Evolutionary conservation across 2,329 filamentous ascomycete species (phyloP).

Genomic region (Thermothelomyces thermophilus): DNA sequence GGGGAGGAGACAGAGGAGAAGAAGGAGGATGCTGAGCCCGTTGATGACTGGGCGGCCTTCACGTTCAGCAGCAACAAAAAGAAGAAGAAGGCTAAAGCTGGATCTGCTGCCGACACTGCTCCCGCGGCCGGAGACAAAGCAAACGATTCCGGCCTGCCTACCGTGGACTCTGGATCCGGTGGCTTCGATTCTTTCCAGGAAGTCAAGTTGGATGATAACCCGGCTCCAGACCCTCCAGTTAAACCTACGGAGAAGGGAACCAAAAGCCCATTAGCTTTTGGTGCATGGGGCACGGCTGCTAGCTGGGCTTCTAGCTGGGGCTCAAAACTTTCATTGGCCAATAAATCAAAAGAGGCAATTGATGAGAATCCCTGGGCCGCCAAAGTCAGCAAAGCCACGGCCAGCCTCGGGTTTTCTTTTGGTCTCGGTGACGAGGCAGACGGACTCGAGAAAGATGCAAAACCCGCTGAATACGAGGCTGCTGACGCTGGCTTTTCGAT

Average conservation of each 20-base stretch:
- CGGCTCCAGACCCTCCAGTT: constrained; percentile 51
- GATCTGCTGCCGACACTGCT: constrained; percentile 26
- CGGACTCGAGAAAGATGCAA: constrained; percentile 37
- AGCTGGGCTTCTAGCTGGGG: constrained; percentile 47
- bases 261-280: constrained; percentile 36
- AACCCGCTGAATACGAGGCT: constrained; percentile 21
- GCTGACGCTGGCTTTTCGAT: constrained; percentile 19
- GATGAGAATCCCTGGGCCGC: constrained; percentile 45
- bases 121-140: constrained; percentile 22
- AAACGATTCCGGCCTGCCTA: constrained; percentile 22
- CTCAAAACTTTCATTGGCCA: constrained; percentile 21
- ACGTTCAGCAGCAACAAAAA: constrained; percentile 44
- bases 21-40: constrained; percentile 29
- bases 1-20: constrained; percentile 38
- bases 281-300: constrained; percentile 47
- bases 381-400: constrained; percentile 40
- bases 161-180: constrained; percentile 21
- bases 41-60: constrained; percentile 38
- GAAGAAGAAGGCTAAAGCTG: constrained; percentile 46
- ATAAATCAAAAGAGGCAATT: constrained; percentile 31
- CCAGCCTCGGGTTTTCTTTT: constrained; percentile 40
- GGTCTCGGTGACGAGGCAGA: constrained; percentile 37
- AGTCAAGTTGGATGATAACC: constrained; percentile 59
- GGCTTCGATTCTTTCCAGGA: constrained; percentile 58
- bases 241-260: constrained; percentile 34